Base-by-base conservation (phyloP, 2,329 filamentous ascomycete genomes). In the Fusarium goolgardi region DNA sequence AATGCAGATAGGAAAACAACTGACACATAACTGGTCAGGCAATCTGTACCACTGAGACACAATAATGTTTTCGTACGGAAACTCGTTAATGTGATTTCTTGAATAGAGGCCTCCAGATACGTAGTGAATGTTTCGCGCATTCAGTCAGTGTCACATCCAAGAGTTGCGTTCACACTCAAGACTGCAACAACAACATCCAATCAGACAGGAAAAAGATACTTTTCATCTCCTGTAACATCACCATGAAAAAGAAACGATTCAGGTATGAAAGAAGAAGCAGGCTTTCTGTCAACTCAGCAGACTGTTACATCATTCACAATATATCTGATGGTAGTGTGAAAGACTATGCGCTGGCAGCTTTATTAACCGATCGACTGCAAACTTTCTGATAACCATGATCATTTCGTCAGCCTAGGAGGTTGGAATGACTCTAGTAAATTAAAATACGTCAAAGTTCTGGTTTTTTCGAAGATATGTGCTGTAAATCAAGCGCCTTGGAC, bases 401-500 rank as follows among this genome's bases (percentile, higher is more conserved):
- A 31, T 43, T 51, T 64, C 53, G 46, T 53, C 59, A 47, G 53
- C 53, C 60, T 41, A 65, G 59, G 44, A 27, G 27, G 16, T 37
- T 20, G 32, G 10, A 18, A 37, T n/a, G 21, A 18, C 25, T 18
- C 15, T 25, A 16, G n/a, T 21, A 20, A 16, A 21, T 45, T 12
- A 21, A 32, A 41, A 37, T 25, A 9, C 3, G 18, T 31, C 21
- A 65, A 49, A 35, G 41, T 55, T 43, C 50, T 46, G 45, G 35
- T 10, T 60, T 52, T 34, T 10, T 27, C 18, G 35, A 25, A 18
- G 47, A 41, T 31, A 47, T 49, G 10, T 27, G 60, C 43, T 29
- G 31, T 50, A 37, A 52, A 45, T 34, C n/a, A 55, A 63, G 35
- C 34, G 59, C 41, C 65, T 65, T 69, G 65, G 60, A 62, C 59